Percentiles rank a stretch among this genome's conserved stretches.
phyloP scores from a whole-genome alignment of 495 filamentous ascomycete species.

The Xylaria nigripes region DNA sequence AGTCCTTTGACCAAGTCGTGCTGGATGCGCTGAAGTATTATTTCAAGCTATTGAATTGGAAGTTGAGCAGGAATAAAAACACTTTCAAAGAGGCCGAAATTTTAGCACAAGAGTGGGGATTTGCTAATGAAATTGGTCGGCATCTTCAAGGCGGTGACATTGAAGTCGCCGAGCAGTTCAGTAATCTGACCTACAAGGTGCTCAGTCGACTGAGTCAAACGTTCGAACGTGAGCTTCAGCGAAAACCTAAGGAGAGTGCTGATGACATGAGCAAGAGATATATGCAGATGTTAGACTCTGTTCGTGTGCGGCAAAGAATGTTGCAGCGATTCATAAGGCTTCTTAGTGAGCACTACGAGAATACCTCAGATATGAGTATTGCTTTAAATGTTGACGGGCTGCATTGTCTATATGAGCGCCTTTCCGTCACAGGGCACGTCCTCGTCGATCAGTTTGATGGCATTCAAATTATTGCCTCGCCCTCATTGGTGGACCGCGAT shows the following conservation, averaged over 20 bases:
- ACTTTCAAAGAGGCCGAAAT: slow-evolving; percentile 98
- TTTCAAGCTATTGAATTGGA: slow-evolving; percentile 95
- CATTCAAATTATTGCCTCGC: slow-evolving; percentile 78
- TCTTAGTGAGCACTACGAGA: slow-evolving; percentile 87
- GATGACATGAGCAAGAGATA: slow-evolving; percentile 93
- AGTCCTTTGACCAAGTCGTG: slow-evolving; percentile 92
- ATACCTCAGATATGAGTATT: slow-evolving; percentile 88
- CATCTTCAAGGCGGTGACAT: slow-evolving; percentile 87
- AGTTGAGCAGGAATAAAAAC: slow-evolving; percentile 93
- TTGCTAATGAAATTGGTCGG: slow-evolving; percentile 83
- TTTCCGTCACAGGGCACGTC: slow-evolving; percentile 83
- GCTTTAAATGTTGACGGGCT: slow-evolving; percentile 57
- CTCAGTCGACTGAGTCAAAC: slow-evolving; percentile 77
- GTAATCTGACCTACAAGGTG: slow-evolving; percentile 83
- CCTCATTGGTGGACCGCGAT: slow-evolving; percentile 61
- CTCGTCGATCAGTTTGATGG: slow-evolving; percentile 68
- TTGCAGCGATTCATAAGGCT: slow-evolving; percentile 69
- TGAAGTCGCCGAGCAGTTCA: slow-evolving; percentile 98
- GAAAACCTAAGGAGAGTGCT: slow-evolving; percentile 70
- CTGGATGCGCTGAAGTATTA: slow-evolving; percentile 94
- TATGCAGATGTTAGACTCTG: slow-evolving; percentile 89
- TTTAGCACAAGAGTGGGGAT: slow-evolving; percentile 94
- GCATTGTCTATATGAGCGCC: slow-evolving; percentile 65
- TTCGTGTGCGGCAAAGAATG: slow-evolving; percentile 86
- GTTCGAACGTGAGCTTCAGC: slow-evolving; percentile 84